Percentiles rank a stretch among this genome's conserved stretches.
These are phyloP conservation scores for Colletotrichum filicis DNA, from an alignment of 2,329 filamentous ascomycete genomes.

Conservation along the genomic window DNA sequence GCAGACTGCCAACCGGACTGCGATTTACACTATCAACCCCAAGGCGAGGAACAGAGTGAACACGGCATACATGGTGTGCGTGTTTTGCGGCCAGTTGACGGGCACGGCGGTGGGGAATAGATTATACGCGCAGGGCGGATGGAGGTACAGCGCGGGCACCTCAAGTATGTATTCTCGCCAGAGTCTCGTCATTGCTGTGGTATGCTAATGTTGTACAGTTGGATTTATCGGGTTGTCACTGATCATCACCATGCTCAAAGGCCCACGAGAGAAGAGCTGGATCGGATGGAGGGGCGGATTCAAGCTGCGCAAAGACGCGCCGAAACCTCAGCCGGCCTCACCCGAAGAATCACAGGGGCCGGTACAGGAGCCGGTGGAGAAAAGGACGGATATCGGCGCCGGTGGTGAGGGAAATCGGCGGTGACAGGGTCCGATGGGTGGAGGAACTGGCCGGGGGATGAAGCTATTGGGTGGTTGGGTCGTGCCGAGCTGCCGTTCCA, in stretches of 20 bases:
- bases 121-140: slow-evolving; percentile 62
- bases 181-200: too few relatives aligned
- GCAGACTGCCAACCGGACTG: slow-evolving; percentile 78
- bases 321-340: slow-evolving; percentile 7
- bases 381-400: background rate
- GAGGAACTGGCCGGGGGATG: background rate
- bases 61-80: slow-evolving; percentile 83
- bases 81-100: slow-evolving; percentile 80
- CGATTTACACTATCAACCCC: slow-evolving; percentile 78
- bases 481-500: background rate
- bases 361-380: background rate
- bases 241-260: slow-evolving; percentile 28
- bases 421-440: slow-evolving; percentile 7
- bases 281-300: slow-evolving; percentile 33
- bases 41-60: slow-evolving; percentile 81
- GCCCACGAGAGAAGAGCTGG: slow-evolving; percentile 32
- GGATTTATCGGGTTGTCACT: slow-evolving; percentile 36
- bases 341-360: slow-evolving; percentile 18
- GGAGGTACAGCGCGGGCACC: slow-evolving; percentile 58
- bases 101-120: slow-evolving; percentile 71
- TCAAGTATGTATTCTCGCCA: slow-evolving; percentile 43
- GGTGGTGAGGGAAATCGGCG: slow-evolving; percentile 6
- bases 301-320: slow-evolving; percentile 19
- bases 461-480: background rate
- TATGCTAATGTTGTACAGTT: background rate